These are phyloP conservation scores for Herpetospermum pedunculosum DNA, from an alignment of 306 rosid genomes.

Conservation along the genomic window DNA sequence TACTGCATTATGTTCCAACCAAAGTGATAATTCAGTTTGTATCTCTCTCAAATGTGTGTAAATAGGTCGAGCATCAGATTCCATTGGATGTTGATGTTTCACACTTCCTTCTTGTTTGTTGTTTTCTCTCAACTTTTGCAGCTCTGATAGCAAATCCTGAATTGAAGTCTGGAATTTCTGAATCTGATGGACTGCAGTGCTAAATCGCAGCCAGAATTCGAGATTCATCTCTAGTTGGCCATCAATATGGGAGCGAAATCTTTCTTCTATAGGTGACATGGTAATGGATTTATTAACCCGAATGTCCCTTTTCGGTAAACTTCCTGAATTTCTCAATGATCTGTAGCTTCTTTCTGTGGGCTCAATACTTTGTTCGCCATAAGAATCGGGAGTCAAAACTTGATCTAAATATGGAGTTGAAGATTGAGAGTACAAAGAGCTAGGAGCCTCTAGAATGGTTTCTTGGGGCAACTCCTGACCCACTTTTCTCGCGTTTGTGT, in stretches of 20 bases:
- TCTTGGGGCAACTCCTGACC: slow-evolving; percentile 25
- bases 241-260: slow-evolving; percentile 51
- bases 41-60: slow-evolving; percentile 68
- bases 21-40: slow-evolving; percentile 56
- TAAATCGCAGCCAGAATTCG: slow-evolving; percentile 85
- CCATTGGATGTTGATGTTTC: slow-evolving; percentile 14
- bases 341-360: slow-evolving; percentile 6
- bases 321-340: slow-evolving; percentile 14
- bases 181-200: slow-evolving; percentile 79
- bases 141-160: slow-evolving; percentile 51
- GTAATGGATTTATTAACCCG: slow-evolving; percentile 7
- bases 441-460: slow-evolving; percentile 18
- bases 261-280: slow-evolving; percentile 42
- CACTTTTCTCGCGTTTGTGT: background rate
- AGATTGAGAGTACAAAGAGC: slow-evolving; percentile 14
- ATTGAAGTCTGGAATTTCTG: slow-evolving; percentile 58
- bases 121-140: slow-evolving; percentile 25
- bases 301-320: background rate
- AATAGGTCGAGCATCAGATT: slow-evolving; percentile 55
- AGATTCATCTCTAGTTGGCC: slow-evolving; percentile 59
- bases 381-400: slow-evolving; percentile 11
- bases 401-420: slow-evolving; percentile 19
- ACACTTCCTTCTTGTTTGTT: slow-evolving; percentile 18
- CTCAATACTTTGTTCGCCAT: slow-evolving; percentile 10
- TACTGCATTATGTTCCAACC: slow-evolving; percentile 62